A percentile compares a stretch with the other conserved stretches of the same genome.
phyloP scores from a whole-genome alignment of 768 basidiomycete species.

The Tylopilus plumbeoviolaceoides region DNA sequence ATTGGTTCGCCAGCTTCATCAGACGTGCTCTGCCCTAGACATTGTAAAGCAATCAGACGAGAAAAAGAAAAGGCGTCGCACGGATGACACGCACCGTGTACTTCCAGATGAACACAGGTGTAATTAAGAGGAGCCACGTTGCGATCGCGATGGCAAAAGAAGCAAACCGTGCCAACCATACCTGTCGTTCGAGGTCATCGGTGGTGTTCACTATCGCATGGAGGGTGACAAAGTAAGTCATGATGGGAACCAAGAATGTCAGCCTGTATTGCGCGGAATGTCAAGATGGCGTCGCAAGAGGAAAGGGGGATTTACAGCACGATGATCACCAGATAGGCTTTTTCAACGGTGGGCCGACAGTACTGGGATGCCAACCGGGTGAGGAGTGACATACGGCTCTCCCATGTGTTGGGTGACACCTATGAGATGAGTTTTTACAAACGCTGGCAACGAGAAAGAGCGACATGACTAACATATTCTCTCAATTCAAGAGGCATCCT shows the following conservation, averaged over 20 bases:
- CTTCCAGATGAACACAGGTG: slow-evolving; percentile 48
- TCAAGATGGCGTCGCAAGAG: not conserved
- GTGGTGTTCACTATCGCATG: slow-evolving; percentile 7
- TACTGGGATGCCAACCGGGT: slow-evolving; percentile 35
- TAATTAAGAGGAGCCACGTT: slow-evolving; percentile 34
- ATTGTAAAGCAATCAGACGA: not conserved
- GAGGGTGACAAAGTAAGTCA: slow-evolving; percentile 34
- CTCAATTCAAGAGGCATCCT: slow-evolving; percentile 37
- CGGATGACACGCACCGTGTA: slow-evolving; percentile 29
- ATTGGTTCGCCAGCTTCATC: slow-evolving; percentile 34
- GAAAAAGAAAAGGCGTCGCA: not conserved
- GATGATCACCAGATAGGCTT: slow-evolving; percentile 36
- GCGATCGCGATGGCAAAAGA: slow-evolving; percentile 37
- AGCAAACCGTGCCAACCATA: slow-evolving; percentile 35
- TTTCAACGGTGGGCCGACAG: slow-evolving; percentile 43
- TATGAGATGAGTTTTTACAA: slow-evolving; percentile 12
- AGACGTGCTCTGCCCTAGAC: slow-evolving; percentile 42
- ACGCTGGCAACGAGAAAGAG: not conserved
- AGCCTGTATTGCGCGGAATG: slow-evolving; percentile 25
- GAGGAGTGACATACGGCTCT: slow-evolving; percentile 37
- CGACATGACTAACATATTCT: slow-evolving; percentile 30
- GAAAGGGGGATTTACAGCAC: slow-evolving; percentile 34
- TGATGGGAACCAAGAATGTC: slow-evolving; percentile 38
- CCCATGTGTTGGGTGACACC: slow-evolving; percentile 45
- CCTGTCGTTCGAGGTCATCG: slow-evolving; percentile 12